These are phyloP conservation scores for Hamigera avellanea DNA, from an alignment of 495 filamentous ascomycete genomes.

Conservation along the genomic window DNA sequence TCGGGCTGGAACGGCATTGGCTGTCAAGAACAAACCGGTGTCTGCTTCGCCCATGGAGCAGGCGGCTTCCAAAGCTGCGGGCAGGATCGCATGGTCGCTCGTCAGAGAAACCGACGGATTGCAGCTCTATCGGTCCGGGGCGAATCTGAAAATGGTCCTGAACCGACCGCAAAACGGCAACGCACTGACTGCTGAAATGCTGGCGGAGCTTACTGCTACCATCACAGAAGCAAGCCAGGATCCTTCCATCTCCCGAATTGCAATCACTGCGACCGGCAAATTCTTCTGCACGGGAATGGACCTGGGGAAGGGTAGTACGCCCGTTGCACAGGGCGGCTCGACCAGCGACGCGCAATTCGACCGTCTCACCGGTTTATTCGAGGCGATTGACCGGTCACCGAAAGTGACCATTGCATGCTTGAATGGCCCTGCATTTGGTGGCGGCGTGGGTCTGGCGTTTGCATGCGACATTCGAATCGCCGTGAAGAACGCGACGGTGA, in stretches of 20 bases:
- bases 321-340: constrained; percentile 7
- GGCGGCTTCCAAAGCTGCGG: not conserved
- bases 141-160: too few relatives aligned
- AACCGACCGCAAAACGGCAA: too few relatives aligned
- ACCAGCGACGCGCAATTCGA: constrained; percentile 12
- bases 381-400: constrained; percentile 18
- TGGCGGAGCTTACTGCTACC: constrained; percentile 10
- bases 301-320: constrained; percentile 10
- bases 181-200: constrained; percentile 19
- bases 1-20: constrained; percentile 20
- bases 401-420: constrained; percentile 25
- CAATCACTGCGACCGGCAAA: constrained; percentile 20
- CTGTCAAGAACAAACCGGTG: constrained; percentile 5
- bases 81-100: constrained; percentile 9
- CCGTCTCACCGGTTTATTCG: constrained; percentile 13
- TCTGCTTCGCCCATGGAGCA: not conserved
- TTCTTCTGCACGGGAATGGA: constrained; percentile 37
- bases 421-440: constrained; percentile 28
- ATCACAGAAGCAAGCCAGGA: constrained; percentile 12
- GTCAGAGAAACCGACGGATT: constrained; percentile 23
- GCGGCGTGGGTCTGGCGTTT: constrained; percentile 26
- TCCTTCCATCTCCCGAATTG: constrained; percentile 14
- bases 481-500: constrained; percentile 11
- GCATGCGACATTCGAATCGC: constrained; percentile 23
- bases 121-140: too few relatives aligned